Percentiles rank a stretch among this genome's conserved stretches.
These are phyloP conservation scores for Pleurotus salmoneostramineus DNA, from an alignment of 768 basidiomycete genomes.

Conservation along the genomic window DNA sequence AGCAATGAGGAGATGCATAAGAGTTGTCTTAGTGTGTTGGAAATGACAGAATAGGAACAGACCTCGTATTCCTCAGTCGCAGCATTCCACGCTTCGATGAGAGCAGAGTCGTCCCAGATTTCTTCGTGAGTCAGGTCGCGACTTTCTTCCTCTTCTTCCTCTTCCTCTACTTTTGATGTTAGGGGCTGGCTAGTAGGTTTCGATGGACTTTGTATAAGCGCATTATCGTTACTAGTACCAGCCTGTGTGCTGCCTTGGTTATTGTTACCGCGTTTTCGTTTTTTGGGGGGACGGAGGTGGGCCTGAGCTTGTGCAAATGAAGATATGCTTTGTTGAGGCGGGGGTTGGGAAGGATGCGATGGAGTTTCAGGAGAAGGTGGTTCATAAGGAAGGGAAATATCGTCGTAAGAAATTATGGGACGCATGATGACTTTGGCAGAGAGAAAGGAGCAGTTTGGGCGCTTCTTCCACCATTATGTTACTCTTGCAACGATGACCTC, in stretches of 20 bases:
- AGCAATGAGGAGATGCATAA: background rate
- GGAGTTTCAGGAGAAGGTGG: slow-evolving; percentile 9
- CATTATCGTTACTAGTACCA: too few relatives aligned
- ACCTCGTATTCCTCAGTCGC: slow-evolving; percentile 80
- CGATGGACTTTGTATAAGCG: too few relatives aligned
- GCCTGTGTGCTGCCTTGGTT: slow-evolving; percentile 18
- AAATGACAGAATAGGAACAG: slow-evolving; percentile 9
- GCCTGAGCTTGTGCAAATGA: slow-evolving; percentile 3
- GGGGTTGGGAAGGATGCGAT: slow-evolving; percentile 12
- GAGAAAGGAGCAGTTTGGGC: background rate
- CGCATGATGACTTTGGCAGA: slow-evolving; percentile 15
- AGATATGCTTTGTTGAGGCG: slow-evolving; percentile 8
- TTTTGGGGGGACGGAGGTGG: slow-evolving; percentile 45
- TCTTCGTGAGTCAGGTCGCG: slow-evolving; percentile 67
- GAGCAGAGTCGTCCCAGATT: slow-evolving; percentile 84
- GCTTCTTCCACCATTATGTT: background rate
- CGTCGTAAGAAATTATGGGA: slow-evolving; percentile 59
- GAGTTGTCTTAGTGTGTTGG: background rate
- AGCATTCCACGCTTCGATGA: slow-evolving; percentile 82
- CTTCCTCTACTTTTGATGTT: too few relatives aligned
- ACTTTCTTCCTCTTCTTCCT: slow-evolving; percentile 44
- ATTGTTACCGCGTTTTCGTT: slow-evolving; percentile 43
- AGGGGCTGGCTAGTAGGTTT: too few relatives aligned
- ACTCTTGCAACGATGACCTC: too few relatives aligned
- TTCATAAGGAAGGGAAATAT: slow-evolving; percentile 47